Conservation (phyloP, 1,284 basidiomycete species). For the Fereydounia khargensis region DNA sequence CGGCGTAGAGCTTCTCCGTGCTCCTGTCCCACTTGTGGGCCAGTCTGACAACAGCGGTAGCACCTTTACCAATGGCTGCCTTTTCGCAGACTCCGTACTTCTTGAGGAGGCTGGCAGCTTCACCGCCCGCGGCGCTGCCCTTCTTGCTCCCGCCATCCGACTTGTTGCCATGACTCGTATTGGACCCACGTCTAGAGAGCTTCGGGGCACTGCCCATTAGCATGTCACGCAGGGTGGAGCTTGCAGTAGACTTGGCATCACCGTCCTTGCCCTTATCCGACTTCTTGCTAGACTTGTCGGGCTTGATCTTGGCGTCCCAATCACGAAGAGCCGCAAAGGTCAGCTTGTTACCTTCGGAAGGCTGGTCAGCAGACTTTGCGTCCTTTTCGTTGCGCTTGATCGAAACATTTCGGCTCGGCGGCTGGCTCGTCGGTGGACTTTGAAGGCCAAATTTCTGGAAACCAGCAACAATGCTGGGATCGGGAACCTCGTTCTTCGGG, state of each 20-base stretch:
- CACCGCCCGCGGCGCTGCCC: conserved; percentile 34
- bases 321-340: conserved; percentile 51
- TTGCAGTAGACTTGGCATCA: conserved; percentile 47
- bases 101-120: conserved; percentile 61
- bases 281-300: conserved; percentile 30
- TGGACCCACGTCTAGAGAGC: conserved; percentile 47
- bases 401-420: conserved; percentile 44
- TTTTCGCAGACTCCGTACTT: conserved; percentile 98
- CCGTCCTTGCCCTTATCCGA: conserved; percentile 37
- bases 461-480: conserved; percentile 17
- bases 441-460: conserved; percentile 39
- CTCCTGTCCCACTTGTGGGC: conserved; percentile 98
- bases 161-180: conserved; percentile 38
- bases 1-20: conserved; percentile 97
- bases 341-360: conserved; percentile 29
- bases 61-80: conserved; percentile 94
- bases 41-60: conserved; percentile 89
- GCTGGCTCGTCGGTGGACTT: conserved; percentile 28
- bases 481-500: conserved; percentile 35
- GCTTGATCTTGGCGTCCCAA: conserved; percentile 43
- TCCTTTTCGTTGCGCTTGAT: conserved; percentile 23
- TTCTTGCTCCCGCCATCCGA: conserved; percentile 47
- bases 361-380: not conserved
- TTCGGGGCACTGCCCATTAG: conserved; percentile 53
- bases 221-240: conserved; percentile 53